phyloP scores from a whole-genome alignment of 345 rosid species.

The Camelina laxa region DNA sequence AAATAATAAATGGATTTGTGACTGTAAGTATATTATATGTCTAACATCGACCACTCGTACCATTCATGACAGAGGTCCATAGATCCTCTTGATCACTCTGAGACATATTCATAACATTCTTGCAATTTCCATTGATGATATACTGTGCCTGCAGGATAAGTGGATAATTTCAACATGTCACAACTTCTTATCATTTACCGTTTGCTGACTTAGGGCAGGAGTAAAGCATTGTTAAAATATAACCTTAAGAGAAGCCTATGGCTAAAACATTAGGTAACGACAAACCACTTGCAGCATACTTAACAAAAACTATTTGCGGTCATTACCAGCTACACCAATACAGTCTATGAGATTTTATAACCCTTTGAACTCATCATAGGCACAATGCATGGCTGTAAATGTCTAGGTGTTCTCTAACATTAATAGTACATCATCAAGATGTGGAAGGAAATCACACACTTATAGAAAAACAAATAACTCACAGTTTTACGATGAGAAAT shows the following conservation, averaged over 20 bases:
- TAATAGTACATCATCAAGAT: neutral
- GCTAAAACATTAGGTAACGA: constrained; percentile 7
- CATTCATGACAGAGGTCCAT: constrained; percentile 80
- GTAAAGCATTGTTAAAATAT: constrained; percentile 5
- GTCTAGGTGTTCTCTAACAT: neutral
- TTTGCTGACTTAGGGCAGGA: neutral
- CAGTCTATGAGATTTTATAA: constrained; percentile 8
- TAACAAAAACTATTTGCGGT: neutral
- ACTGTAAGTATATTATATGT: constrained; percentile 2
- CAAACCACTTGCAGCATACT: neutral
- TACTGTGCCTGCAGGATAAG: constrained; percentile 75
- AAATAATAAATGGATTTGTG: neutral
- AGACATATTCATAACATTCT: constrained; percentile 94
- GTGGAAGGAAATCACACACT: constrained; percentile 4
- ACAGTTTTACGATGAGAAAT: neutral
- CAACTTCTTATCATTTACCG: neutral
- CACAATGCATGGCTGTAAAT: neutral
- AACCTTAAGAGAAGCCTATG: constrained; percentile 3
- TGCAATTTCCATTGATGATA: constrained; percentile 91
- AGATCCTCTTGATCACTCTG: constrained; percentile 91
- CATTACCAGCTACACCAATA: constrained; percentile 6
- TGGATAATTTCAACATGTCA: constrained; percentile 12
- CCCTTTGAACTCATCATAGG: neutral
- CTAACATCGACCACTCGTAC: constrained; percentile 50
- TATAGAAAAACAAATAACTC: neutral